Evolutionary conservation across 148 eudicot species (phyloP).

Genomic region (Silene uniflora): DNA sequence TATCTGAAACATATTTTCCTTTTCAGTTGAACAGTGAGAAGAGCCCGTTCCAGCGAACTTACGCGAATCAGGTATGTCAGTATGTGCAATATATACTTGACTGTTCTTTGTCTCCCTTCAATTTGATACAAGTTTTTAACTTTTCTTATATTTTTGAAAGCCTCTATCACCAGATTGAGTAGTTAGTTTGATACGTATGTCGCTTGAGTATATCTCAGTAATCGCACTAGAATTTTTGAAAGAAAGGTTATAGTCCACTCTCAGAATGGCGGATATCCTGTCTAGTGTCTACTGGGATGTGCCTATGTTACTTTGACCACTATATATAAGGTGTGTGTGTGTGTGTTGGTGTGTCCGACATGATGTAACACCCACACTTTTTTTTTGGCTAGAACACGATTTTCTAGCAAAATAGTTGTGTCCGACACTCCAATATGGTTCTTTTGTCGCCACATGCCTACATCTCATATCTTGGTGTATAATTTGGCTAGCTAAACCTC

Average conservation of each 20-base stretch:
- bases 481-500: background rate
- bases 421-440: background rate
- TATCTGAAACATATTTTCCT: background rate
- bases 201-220: background rate
- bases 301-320: background rate
- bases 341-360: background rate
- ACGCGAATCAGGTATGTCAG: background rate
- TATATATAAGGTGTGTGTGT: background rate
- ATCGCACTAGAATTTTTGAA: background rate
- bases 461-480: background rate
- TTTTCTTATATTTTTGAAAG: background rate
- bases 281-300: background rate
- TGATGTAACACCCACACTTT: background rate
- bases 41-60: background rate
- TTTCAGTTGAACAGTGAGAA: background rate
- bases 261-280: background rate
- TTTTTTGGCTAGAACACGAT: background rate
- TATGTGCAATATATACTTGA: background rate
- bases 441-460: background rate
- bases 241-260: background rate
- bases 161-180: background rate
- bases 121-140: too few relatives aligned
- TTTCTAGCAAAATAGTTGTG: background rate
- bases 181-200: background rate
- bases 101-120: background rate